A percentile compares a stretch with the other conserved stretches of the same genome.
Conservation (phyloP, 768 basidiomycete genomes). For the Phylloporus rhodoxanthus region DNA sequence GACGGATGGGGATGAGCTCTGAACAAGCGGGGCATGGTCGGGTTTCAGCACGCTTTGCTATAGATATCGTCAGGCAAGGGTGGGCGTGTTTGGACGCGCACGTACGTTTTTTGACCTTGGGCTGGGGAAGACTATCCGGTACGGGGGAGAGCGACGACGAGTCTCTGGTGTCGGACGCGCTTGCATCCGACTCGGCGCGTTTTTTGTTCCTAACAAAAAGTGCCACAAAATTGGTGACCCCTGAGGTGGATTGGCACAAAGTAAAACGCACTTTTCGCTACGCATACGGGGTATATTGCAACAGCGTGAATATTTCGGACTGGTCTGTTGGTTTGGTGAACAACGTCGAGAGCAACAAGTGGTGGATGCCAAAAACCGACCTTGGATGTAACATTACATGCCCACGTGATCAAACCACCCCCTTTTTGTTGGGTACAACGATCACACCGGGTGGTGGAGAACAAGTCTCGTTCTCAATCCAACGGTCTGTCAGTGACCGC, state of each 20-base stretch:
- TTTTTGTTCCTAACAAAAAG: constrained; percentile 42
- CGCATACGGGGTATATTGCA: constrained; percentile 8
- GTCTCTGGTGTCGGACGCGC: constrained; percentile 10
- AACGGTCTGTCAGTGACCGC: too few relatives aligned
- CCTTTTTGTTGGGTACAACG: too few relatives aligned
- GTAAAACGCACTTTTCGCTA: constrained; percentile 25
- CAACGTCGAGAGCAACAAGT: constrained; percentile 9
- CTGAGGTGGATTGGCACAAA: neutral
- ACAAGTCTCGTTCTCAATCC: too few relatives aligned
- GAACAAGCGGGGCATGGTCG: constrained; percentile 69
- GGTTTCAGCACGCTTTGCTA: constrained; percentile 72
- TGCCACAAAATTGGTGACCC: neutral
- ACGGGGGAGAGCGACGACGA: constrained; percentile 33
- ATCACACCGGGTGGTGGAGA: too few relatives aligned
- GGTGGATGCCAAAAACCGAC: constrained; percentile 9
- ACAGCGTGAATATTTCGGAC: neutral
- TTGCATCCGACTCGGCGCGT: constrained; percentile 32
- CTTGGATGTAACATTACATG: constrained; percentile 10
- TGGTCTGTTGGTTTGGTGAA: neutral
- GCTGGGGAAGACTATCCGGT: constrained; percentile 25
- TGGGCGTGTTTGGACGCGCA: constrained; percentile 1
- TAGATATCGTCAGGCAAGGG: neutral
- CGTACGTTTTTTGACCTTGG: constrained; percentile 48
- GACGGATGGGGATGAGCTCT: constrained; percentile 65
- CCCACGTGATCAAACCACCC: constrained; percentile 7